A percentile compares a stretch with the other conserved stretches of the same genome.
Conservation (phyloP, 257 asterid species). For the Lycium barbarum region DNA sequence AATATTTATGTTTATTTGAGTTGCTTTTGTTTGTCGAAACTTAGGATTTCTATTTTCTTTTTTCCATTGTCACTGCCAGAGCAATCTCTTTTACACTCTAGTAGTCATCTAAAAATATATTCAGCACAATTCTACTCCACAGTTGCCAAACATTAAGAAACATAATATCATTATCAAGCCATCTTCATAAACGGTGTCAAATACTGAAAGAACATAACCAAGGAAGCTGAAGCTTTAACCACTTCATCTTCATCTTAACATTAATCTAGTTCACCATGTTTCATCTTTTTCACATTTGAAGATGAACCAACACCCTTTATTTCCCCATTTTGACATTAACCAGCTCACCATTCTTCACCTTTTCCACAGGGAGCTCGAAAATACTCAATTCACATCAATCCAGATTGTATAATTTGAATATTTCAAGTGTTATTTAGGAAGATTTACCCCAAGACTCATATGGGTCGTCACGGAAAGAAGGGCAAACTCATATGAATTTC, state of each 20-base stretch:
- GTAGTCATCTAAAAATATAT: not conserved
- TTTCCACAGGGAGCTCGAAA: not conserved
- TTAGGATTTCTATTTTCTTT: too few species aligned
- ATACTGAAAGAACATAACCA: not conserved
- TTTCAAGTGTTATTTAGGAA: not conserved
- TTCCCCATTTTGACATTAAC: not conserved
- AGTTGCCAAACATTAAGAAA: not conserved
- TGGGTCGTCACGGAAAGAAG: constrained; percentile 42
- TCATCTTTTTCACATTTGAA: not conserved
- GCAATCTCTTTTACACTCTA: not conserved
- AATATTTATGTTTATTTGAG: too few species aligned
- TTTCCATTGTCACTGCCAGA: not conserved
- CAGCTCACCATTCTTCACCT: not conserved
- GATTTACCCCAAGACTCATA: constrained; percentile 60
- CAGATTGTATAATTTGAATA: not conserved
- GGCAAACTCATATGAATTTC: not conserved
- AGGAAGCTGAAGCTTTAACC: not conserved
- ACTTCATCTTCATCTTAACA: not conserved
- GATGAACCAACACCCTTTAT: not conserved
- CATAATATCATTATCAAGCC: not conserved
- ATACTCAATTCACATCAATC: not conserved
- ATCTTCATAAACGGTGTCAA: not conserved
- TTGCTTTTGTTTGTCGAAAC: not conserved
- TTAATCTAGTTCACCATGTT: not conserved
- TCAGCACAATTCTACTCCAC: not conserved